Percentiles rank a stretch among this genome's conserved stretches.
Conservation (phyloP, 768 basidiomycete species). For the Tylopilus rubrobrunneus region DNA sequence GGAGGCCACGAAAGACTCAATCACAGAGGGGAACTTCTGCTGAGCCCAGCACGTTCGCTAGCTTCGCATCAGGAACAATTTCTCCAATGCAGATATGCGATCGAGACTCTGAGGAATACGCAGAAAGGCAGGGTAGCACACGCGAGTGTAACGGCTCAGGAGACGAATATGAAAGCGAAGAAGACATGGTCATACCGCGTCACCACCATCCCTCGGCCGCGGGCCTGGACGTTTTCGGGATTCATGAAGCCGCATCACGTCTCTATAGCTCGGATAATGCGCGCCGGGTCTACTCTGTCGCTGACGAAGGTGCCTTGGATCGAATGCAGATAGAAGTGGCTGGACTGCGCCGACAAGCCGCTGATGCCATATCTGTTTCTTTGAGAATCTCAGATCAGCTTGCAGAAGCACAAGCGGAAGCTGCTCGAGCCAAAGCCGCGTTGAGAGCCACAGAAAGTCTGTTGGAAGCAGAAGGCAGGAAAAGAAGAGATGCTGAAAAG, state of each 20-base stretch:
- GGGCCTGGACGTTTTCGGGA: constrained; percentile 36
- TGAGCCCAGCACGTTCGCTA: constrained; percentile 8
- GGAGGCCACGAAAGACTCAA: constrained; percentile 35
- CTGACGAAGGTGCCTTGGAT: constrained; percentile 48
- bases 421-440: constrained; percentile 49
- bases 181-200: constrained; percentile 50
- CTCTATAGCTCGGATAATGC: constrained; percentile 38
- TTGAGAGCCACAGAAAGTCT: constrained; percentile 53
- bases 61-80: constrained; percentile 19
- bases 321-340: constrained; percentile 65
- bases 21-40: constrained; percentile 17
- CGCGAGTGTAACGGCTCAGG: constrained; percentile 44
- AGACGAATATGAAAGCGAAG: constrained; percentile 64
- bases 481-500: constrained; percentile 57
- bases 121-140: constrained; percentile 37
- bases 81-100: constrained; percentile 27
- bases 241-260: constrained; percentile 35
- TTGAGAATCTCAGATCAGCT: constrained; percentile 67
- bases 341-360: constrained; percentile 58
- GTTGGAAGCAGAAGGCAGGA: constrained; percentile 57
- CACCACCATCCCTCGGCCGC: constrained; percentile 39
- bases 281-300: constrained; percentile 21
- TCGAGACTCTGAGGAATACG: constrained; percentile 37
- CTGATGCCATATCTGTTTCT: constrained; percentile 64
- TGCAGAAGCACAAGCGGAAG: constrained; percentile 60